Conservation (phyloP, 306 rosid species). For the Castanopsis chinensis region DNA sequence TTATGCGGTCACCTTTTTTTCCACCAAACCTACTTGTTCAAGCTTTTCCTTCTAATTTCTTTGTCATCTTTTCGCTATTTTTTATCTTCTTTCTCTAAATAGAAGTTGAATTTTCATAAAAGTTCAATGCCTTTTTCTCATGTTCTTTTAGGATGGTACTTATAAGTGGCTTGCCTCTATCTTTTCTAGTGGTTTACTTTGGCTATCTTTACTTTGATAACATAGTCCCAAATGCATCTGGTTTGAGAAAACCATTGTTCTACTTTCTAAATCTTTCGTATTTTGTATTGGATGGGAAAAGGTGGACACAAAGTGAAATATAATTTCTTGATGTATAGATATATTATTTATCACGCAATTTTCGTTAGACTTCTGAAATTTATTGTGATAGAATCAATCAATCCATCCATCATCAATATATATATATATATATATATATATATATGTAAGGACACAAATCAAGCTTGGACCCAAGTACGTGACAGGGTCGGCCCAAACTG, state of each 20-base stretch:
- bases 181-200: slow-evolving; percentile 72
- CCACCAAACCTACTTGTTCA: slow-evolving; percentile 82
- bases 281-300: too few relatives aligned
- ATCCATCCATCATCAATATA: too few relatives aligned
- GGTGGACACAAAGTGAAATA: too few relatives aligned
- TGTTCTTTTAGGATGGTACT: slow-evolving; percentile 61
- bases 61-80: slow-evolving; percentile 2
- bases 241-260: slow-evolving; percentile 69
- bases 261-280: too few relatives aligned
- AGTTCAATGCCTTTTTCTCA: slow-evolving; percentile 13
- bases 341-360: too few relatives aligned
- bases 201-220: slow-evolving; percentile 86
- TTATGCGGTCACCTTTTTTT: slow-evolving; percentile 57
- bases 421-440: too few relatives aligned
- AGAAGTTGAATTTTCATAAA: not conserved
- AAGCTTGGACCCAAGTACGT: too few relatives aligned
- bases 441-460: too few relatives aligned
- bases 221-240: slow-evolving; percentile 78
- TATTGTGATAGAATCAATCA: too few relatives aligned
- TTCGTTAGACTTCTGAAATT: too few relatives aligned
- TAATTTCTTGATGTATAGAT: too few relatives aligned
- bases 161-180: slow-evolving; percentile 64
- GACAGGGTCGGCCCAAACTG: too few relatives aligned
- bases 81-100: not conserved
- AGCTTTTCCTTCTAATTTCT: slow-evolving; percentile 32